These are phyloP conservation scores for Skeletonema costatum DNA, from an alignment of 108 stramenopile genomes.

Conservation along the genomic window DNA sequence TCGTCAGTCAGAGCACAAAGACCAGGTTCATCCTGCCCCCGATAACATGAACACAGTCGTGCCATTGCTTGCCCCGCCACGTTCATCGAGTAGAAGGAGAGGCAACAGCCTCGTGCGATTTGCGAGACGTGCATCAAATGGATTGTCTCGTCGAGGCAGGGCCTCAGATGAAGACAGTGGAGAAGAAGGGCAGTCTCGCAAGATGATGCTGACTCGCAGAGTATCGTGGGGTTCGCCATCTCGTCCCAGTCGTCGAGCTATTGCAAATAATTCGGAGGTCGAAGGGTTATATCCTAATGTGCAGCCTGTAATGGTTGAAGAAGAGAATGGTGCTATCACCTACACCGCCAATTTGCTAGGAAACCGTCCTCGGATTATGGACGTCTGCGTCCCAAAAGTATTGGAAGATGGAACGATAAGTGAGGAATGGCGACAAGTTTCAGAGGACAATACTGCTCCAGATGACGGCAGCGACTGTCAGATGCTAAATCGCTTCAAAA, in stretches of 20 bases:
- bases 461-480: conserved; percentile 29
- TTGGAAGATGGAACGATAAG: conserved; percentile 47
- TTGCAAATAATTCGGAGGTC: conserved; percentile 54
- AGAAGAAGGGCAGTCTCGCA: neutral
- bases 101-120: conserved; percentile 22
- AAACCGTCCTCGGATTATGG: conserved; percentile 87
- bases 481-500: conserved; percentile 75
- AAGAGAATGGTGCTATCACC: conserved; percentile 79
- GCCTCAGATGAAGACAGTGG: neutral
- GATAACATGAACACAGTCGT: neutral
- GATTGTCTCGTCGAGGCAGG: conserved; percentile 14
- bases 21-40: neutral
- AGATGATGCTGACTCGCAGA: neutral
- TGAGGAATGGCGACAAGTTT: conserved; percentile 51
- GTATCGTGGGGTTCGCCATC: neutral
- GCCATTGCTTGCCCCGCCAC: neutral
- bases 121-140: conserved; percentile 24
- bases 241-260: conserved; percentile 60
- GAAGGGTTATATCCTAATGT: neutral
- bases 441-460: conserved; percentile 28
- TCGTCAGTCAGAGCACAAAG: neutral
- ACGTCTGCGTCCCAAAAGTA: conserved; percentile 86
- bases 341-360: conserved; percentile 89
- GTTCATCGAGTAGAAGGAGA: neutral
- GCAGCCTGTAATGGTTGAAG: conserved; percentile 41